Percentiles rank a stretch among this genome's conserved stretches.
These are phyloP conservation scores for Ascomycota sp. DNA, from an alignment of 2,329 filamentous ascomycete species.

Conservation along the genomic window DNA sequence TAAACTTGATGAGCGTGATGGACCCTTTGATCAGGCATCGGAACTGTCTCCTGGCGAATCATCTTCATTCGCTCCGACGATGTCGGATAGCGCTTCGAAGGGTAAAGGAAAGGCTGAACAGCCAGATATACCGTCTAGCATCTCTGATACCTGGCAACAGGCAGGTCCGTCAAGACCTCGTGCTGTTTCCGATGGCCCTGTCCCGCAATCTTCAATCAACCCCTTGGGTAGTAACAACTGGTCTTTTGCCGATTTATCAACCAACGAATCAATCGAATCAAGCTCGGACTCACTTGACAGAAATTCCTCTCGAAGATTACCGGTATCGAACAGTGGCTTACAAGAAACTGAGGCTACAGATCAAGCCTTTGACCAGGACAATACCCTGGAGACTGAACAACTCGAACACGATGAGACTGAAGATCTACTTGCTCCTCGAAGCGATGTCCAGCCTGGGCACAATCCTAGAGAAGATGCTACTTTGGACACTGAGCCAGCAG, in stretches of 20 bases:
- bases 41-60: neutral
- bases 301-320: too few relatives aligned
- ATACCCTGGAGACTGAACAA: too few relatives aligned
- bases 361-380: too few relatives aligned
- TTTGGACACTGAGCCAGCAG: slow-evolving; percentile 4
- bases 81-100: slow-evolving; percentile 3
- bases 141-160: slow-evolving; percentile 2
- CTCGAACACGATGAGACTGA: slow-evolving; percentile 1
- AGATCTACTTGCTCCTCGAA: neutral
- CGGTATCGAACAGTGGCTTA: too few relatives aligned
- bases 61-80: neutral
- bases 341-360: too few relatives aligned
- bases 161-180: slow-evolving; percentile 20
- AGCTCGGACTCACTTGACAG: neutral
- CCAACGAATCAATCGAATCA: slow-evolving; percentile 4
- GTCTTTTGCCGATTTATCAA: slow-evolving; percentile 28
- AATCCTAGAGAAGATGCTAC: slow-evolving; percentile 1
- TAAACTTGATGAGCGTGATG: too few relatives aligned
- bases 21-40: too few relatives aligned
- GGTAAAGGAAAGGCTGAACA: slow-evolving; percentile 8
- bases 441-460: slow-evolving; percentile 3
- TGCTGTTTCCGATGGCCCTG: slow-evolving; percentile 36
- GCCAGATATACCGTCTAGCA: slow-evolving; percentile 2
- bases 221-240: slow-evolving; percentile 40
- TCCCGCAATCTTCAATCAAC: slow-evolving; percentile 20